Base-by-base conservation (phyloP, 805 yeast genomes). In the Middelhovenomyces tepae region DNA sequence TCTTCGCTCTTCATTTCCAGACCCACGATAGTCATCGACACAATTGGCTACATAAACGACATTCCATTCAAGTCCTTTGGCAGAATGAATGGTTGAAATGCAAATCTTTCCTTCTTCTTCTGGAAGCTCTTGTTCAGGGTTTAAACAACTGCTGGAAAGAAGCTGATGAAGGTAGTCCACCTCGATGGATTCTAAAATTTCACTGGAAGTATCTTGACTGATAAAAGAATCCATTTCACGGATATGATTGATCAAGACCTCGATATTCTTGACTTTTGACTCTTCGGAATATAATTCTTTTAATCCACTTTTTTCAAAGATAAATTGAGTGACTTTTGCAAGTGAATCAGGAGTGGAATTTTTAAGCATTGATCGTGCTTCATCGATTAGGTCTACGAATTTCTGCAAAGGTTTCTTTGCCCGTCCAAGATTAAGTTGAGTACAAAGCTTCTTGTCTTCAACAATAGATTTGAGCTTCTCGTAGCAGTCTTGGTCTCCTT, bases 21-120 rank as follows among this genome's bases (percentile, higher is more conserved):
- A n/a, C n/a, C 29, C 29, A 10, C 9, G 17, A 5, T 16, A 16
- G n/a, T 27, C 32, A 5, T 34, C 44, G 9, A 28, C 11, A 22
- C 46, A 44, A 20, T 83, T 79, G 0, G 93, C 85, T 8, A 84
- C 70, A 50, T 84, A 83, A 0, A 89, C 96, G 9, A 83, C 73
- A 0, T 94, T 89, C 96, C 97, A 89, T 52, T 89, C 98, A 2
- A 87, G 62, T 1, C 98, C 98, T 53, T 89, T 89, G 1, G 96
- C 75, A 0, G 86, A 84, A 52, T 89, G 98, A 8, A 89, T 79
- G 0, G 97, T 91, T 0, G 94, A 79, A 0, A 89, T 57, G n/a
- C n/a, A n/a, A n/a, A n/a, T n/a, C n/a, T n/a, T n/a, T n/a, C n/a
- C n/a, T n/a, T n/a, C n/a, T n/a, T n/a, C n/a, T n/a, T n/a, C n/a